Evolutionary conservation across 1,284 basidiomycete species (phyloP).

Genomic region (Heterobasidion irregulare): DNA sequence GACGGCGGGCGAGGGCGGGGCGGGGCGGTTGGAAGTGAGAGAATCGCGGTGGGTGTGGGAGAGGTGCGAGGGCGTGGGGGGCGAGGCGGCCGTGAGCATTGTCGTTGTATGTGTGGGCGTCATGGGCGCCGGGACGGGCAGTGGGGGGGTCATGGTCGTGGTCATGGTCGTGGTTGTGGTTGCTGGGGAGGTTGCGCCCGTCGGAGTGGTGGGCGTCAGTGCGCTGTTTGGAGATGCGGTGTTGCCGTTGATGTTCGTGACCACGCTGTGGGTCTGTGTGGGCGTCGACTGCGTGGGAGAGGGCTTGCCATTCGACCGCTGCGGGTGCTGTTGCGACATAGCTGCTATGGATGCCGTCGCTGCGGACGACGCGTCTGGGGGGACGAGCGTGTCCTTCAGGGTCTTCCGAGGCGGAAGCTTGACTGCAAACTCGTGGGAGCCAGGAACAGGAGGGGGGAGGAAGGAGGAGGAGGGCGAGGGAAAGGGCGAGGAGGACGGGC

Average conservation of each 20-base stretch:
- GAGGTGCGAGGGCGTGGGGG: constrained; percentile 4
- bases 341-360: too few species aligned
- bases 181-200: too few species aligned
- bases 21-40: constrained; percentile 49
- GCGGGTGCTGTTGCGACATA: constrained; percentile 3
- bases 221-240: constrained; percentile 11
- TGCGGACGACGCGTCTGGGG: background rate
- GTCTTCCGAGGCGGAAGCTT: constrained; percentile 23
- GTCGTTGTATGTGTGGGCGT: background rate
- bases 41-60: constrained; percentile 20
- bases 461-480: constrained; percentile 63
- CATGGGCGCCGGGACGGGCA: constrained; percentile 11
- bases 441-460: constrained; percentile 53
- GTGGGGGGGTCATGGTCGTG: too few species aligned
- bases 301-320: too few species aligned
- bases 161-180: too few species aligned
- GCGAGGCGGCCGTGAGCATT: background rate
- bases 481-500: constrained; percentile 47
- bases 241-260: too few species aligned
- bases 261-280: too few species aligned
- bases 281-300: too few species aligned
- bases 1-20: constrained; percentile 54
- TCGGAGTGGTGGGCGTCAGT: too few species aligned
- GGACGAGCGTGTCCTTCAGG: constrained; percentile 13
- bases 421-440: constrained; percentile 57